Percentiles rank a stretch among this genome's conserved stretches.
These are phyloP conservation scores for Ziziphus jujuba DNA, from an alignment of 306 rosid species.

Conservation along the genomic window DNA sequence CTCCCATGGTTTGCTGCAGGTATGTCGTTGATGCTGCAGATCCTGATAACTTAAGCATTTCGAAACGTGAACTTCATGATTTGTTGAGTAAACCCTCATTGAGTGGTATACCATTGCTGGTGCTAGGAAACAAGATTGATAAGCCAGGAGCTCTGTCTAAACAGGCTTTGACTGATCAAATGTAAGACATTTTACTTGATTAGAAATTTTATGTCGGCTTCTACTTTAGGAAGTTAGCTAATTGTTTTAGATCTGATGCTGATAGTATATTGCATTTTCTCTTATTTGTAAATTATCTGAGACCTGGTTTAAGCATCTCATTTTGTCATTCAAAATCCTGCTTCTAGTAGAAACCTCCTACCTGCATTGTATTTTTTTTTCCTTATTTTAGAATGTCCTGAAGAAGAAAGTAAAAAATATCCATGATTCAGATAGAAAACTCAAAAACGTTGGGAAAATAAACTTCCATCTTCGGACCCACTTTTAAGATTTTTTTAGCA, in stretches of 20 bases:
- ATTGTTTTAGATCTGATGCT: neutral
- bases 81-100: slow-evolving; percentile 73
- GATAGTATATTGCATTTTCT: neutral
- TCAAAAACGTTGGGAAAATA: no score
- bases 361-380: no score
- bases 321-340: neutral
- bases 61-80: slow-evolving; percentile 86
- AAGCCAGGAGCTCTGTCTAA: slow-evolving; percentile 72
- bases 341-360: neutral
- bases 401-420: no score
- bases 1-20: slow-evolving; percentile 44
- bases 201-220: neutral
- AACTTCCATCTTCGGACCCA: no score
- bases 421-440: no score
- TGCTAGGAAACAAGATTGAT: slow-evolving; percentile 89
- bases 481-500: neutral
- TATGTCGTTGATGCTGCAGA: slow-evolving; percentile 96
- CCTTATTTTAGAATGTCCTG: no score
- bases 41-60: slow-evolving; percentile 68
- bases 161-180: slow-evolving; percentile 76
- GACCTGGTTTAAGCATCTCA: no score
- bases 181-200: slow-evolving; percentile 41
- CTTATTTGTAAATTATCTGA: no score
- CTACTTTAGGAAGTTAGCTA: neutral
- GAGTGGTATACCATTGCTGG: slow-evolving; percentile 82